phyloP scores from a whole-genome alignment of 1,284 basidiomycete genomes.

The Mycocalia duriaeana region DNA sequence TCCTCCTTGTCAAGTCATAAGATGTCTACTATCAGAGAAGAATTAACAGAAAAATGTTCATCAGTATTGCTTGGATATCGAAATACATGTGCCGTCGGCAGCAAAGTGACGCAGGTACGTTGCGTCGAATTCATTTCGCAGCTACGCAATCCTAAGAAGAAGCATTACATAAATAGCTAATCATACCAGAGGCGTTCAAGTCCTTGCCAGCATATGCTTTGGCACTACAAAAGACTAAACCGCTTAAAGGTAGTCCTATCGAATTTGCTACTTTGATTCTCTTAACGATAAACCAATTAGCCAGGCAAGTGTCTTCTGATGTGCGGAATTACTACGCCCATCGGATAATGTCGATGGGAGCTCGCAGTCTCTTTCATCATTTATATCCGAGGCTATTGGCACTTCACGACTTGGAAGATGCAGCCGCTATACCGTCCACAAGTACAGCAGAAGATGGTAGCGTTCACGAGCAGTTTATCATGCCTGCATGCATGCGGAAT shows the following conservation, averaged over 20 bases:
- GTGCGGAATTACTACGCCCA: constrained; percentile 88
- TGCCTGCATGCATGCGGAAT: constrained; percentile 81
- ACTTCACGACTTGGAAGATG: constrained; percentile 79
- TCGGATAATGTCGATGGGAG: constrained; percentile 66
- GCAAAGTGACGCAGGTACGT: constrained; percentile 75
- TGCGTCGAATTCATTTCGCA: constrained; percentile 4
- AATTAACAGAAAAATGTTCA: constrained; percentile 82
- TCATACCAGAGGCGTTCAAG: constrained; percentile 93
- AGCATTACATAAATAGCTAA: constrained; percentile 49
- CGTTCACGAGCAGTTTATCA: constrained; percentile 52
- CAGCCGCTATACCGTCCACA: constrained; percentile 64
- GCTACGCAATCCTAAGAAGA: background rate
- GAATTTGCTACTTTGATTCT: too few relatives aligned
- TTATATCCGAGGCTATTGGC: constrained; percentile 90
- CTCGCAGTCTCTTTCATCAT: constrained; percentile 69
- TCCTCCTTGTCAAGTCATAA: constrained; percentile 58
- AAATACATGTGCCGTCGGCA: constrained; percentile 84
- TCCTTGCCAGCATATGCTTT: constrained; percentile 83
- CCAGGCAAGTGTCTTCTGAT: constrained; percentile 86
- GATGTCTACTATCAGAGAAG: constrained; percentile 77
- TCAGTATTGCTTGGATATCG: constrained; percentile 86
- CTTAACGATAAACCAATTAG: too few relatives aligned
- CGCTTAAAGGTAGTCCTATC: constrained; percentile 88
- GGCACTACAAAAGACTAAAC: constrained; percentile 86
- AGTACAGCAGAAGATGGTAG: constrained; percentile 18